Evolutionary conservation across 106 monocot species (phyloP).

Genomic region (Allium fistulosum): DNA sequence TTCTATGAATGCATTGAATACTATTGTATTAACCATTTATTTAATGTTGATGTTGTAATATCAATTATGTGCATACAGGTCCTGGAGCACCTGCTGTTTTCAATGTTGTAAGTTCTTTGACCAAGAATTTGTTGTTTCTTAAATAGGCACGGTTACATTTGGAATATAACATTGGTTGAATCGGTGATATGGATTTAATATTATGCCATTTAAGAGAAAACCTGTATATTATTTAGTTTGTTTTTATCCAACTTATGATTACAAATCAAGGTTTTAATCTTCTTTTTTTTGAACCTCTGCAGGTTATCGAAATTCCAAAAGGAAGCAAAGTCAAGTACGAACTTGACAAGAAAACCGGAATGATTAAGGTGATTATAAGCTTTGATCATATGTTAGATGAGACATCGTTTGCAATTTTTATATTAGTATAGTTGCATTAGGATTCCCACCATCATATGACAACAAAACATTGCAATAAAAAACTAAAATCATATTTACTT

Average conservation of each 20-base stretch:
- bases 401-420: not conserved
- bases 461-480: no score
- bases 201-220: no score
- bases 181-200: no score
- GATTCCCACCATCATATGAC: no score
- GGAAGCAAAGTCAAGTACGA: conserved; percentile 89
- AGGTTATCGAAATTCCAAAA: conserved; percentile 81
- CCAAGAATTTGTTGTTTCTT: not conserved
- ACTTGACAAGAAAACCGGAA: conserved; percentile 81
- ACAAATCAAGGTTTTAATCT: not conserved
- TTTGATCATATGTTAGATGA: not conserved
- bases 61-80: conserved; percentile 22
- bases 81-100: conserved; percentile 68
- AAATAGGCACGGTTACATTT: not conserved
- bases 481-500: not conserved
- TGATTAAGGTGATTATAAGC: conserved; percentile 52
- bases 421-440: no score
- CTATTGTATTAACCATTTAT: not conserved
- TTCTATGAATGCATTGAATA: not conserved
- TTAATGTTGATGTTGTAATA: not conserved
- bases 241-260: not conserved
- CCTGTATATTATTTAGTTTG: not conserved
- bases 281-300: conserved; percentile 1
- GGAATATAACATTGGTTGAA: no score
- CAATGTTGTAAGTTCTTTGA: conserved; percentile 56